A percentile compares a stretch with the other conserved stretches of the same genome.
phyloP scores from a whole-genome alignment of 352 stramenopile species.

The Globisporangium canariense region DNA sequence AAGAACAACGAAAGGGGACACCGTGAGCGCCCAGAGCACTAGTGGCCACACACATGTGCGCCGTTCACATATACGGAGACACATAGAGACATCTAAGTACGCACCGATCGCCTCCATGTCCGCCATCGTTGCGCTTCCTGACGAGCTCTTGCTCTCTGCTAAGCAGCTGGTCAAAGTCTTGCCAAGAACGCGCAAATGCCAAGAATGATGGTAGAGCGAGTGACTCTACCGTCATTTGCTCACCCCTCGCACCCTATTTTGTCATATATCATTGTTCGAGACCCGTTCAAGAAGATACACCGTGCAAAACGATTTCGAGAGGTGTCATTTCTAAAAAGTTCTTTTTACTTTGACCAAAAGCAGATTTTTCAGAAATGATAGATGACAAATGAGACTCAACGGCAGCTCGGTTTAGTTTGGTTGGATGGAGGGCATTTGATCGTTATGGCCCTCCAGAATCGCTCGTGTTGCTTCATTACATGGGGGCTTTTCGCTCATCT shows the following conservation, averaged over 20 bases:
- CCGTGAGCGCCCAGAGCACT: background rate
- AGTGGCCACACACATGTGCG: background rate
- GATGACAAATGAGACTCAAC: too few relatives aligned
- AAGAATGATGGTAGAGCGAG: conserved; percentile 5
- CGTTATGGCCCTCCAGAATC: background rate
- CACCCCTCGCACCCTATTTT: background rate
- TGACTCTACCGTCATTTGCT: conserved; percentile 2
- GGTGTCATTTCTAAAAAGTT: too few relatives aligned
- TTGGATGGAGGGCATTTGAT: background rate
- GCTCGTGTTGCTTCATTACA: conserved; percentile 1
- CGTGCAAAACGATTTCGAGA: background rate
- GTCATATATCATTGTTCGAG: too few relatives aligned
- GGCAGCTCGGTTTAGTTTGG: background rate
- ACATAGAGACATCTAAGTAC: background rate
- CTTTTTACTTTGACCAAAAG: too few relatives aligned
- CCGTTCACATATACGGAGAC: background rate
- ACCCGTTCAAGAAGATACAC: background rate
- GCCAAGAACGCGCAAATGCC: background rate
- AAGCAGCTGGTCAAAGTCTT: background rate
- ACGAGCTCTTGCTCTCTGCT: background rate
- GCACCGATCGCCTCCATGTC: conserved; percentile 20
- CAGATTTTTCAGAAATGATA: too few relatives aligned
- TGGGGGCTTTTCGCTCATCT: background rate
- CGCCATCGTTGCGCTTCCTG: conserved; percentile 1
- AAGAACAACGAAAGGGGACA: background rate